Evolutionary conservation across 1,139 yeast species (phyloP), one percentile per base, ranked within the genome.

Genomic region (Scheffersomyces segobiensis): DNA sequence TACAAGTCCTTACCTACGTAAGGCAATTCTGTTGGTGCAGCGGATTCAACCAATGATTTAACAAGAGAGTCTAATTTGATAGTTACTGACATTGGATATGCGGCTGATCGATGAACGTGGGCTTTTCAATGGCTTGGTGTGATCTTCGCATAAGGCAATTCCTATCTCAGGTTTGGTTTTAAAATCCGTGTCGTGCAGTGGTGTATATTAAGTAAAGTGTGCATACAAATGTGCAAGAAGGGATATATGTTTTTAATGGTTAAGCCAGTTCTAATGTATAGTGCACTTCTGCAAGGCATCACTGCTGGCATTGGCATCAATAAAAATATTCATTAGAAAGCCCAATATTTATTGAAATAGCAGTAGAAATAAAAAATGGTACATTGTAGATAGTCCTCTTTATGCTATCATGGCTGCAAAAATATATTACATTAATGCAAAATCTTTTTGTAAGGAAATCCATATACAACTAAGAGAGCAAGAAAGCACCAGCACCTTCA

Each of bases 401-500:
- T 24, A 24, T 4, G 5, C 5, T 6, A 24, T 24, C 32, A 24
- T 6, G 12, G 42, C 42, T 32, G 42, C 42, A 32, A 32, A 6
- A 32, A 14, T 12, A 50, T 3, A 24, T 4, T 51, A n/a, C n/a
- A 24, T 4, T 24, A 24, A 22, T 26, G 53, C 53, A 10, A 17
- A n/a, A n/a, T n/a, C n/a, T 20, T 10, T 32, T 32, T 26, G 6
- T 24, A 18, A 26, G 14, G 26, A 14, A 18, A 46, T 51, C 24
- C 24, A 50, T 19, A 24, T 50, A 24, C 18, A 20, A 54, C 59
- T 63, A 88, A 4, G 98, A 92, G 52, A 95, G 79, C 55, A 91
- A 81, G 72, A 95, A 95, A 1, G 97, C 92, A 22, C 93, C 96
- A 1, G 95, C 89, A 39, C 99, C 99, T 66, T 93, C 98, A 24